A percentile compares a stretch with the other conserved stretches of the same genome.
Evolutionary conservation across 176 grass and related monocot species (phyloP).

Genomic region (Carex kokanica): DNA sequence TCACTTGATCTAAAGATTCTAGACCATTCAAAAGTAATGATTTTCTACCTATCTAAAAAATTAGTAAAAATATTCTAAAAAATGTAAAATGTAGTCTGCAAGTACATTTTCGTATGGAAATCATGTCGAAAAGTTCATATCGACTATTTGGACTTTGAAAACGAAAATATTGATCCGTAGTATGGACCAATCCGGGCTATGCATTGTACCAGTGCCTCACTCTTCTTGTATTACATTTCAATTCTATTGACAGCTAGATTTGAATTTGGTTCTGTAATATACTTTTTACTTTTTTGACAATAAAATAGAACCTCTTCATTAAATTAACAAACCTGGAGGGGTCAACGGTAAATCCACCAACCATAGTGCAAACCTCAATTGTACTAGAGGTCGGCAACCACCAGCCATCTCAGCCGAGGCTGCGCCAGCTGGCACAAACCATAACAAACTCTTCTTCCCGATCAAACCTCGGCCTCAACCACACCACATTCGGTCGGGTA

Average conservation of each 20-base stretch:
- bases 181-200: too few species aligned
- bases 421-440: conserved; percentile 78
- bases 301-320: conserved; percentile 70
- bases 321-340: conserved; percentile 72
- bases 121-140: too few species aligned
- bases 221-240: neutral
- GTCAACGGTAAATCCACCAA: conserved; percentile 61
- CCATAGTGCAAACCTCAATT: conserved; percentile 62
- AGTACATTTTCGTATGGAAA: too few species aligned
- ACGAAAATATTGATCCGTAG: too few species aligned
- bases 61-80: too few species aligned
- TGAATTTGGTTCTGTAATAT: conserved; percentile 13
- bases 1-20: too few species aligned
- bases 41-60: too few species aligned
- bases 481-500: conserved; percentile 81
- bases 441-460: conserved; percentile 75
- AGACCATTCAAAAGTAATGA: too few species aligned
- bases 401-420: conserved; percentile 62
- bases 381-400: conserved; percentile 72
- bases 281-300: conserved; percentile 17
- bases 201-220: too few species aligned
- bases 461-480: conserved; percentile 71
- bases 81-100: too few species aligned
- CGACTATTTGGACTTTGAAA: too few species aligned
- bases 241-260: neutral